phyloP scores from a whole-genome alignment of 2,329 filamentous ascomycete genomes.

The Microcera coccophila region DNA sequence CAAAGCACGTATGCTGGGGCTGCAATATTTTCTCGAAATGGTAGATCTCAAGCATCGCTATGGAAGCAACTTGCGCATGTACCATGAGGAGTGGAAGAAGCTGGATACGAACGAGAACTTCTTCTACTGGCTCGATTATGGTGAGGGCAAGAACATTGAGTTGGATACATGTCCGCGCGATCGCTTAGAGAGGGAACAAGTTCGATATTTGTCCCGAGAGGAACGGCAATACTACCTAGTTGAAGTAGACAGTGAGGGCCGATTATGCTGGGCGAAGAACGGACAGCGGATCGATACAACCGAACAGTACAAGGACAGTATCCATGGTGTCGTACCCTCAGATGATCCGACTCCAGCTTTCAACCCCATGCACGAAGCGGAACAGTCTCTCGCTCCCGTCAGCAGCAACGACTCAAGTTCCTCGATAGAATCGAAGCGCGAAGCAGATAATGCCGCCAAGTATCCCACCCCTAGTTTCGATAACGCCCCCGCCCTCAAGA shows the following conservation, averaged over 20 bases:
- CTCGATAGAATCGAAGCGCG: slow-evolving; percentile 45
- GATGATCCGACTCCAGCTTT: slow-evolving; percentile 58
- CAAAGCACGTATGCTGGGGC: slow-evolving; percentile 73
- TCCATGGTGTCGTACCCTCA: slow-evolving; percentile 65
- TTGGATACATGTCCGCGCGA: slow-evolving; percentile 69
- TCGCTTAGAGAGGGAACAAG: slow-evolving; percentile 70
- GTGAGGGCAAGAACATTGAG: slow-evolving; percentile 67
- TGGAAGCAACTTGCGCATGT: slow-evolving; percentile 74
- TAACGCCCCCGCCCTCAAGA: slow-evolving; percentile 52
- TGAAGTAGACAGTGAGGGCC: slow-evolving; percentile 67
- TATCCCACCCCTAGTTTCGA: slow-evolving; percentile 64
- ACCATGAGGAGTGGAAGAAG: slow-evolving; percentile 81
- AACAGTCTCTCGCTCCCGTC: slow-evolving; percentile 11
- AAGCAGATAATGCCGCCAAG: slow-evolving; percentile 58
- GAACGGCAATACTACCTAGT: slow-evolving; percentile 80
- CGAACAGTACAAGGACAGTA: slow-evolving; percentile 70
- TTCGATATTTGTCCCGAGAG: slow-evolving; percentile 78
- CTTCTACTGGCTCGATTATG: slow-evolving; percentile 89
- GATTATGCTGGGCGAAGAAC: slow-evolving; percentile 85
- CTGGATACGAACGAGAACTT: slow-evolving; percentile 78
- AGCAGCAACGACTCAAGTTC: slow-evolving; percentile 33
- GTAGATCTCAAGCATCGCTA: slow-evolving; percentile 84
- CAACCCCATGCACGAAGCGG: slow-evolving; percentile 22
- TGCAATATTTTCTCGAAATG: slow-evolving; percentile 84
- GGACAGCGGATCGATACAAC: slow-evolving; percentile 72